These are phyloP conservation scores for Tolypocladium ovalisporum DNA, from an alignment of 2,329 filamentous ascomycete genomes.

Conservation along the genomic window DNA sequence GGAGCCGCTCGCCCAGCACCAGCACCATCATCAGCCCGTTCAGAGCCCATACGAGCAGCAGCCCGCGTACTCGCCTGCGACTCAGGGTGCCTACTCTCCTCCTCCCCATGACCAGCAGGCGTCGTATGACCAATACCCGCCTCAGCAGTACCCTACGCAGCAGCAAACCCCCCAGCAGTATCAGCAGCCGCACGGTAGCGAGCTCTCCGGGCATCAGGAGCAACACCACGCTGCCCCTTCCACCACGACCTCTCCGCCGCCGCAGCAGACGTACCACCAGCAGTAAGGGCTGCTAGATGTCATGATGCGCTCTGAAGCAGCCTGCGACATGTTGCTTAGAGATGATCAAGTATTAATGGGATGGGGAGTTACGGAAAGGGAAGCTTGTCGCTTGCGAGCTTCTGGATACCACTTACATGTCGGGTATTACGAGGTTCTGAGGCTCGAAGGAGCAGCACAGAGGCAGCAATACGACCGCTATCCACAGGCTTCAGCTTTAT, in stretches of 20 bases:
- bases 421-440: not conserved
- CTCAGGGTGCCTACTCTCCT: slow-evolving; percentile 9
- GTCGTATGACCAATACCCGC: slow-evolving; percentile 5
- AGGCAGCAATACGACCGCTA: not conserved
- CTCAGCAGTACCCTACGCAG: slow-evolving; percentile 7
- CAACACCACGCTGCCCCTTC: not conserved
- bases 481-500: not conserved
- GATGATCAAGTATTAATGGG: not conserved
- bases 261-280: slow-evolving; percentile 1
- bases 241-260: not conserved
- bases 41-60: slow-evolving; percentile 18
- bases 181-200: slow-evolving; percentile 6
- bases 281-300: not conserved
- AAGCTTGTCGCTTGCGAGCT: not conserved
- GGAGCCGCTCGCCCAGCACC: slow-evolving; percentile 6
- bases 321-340: not conserved
- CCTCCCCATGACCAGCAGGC: slow-evolving; percentile 13
- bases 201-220: not conserved
- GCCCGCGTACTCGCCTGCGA: slow-evolving; percentile 12
- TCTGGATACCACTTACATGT: not conserved
- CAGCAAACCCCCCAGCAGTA: slow-evolving; percentile 9
- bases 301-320: not conserved
- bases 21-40: slow-evolving; percentile 8
- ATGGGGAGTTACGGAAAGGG: not conserved
- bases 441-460: not conserved